These are phyloP conservation scores for Paracorniculantispora psalliotae DNA, from an alignment of 2,329 filamentous ascomycete genomes.

Conservation along the genomic window DNA sequence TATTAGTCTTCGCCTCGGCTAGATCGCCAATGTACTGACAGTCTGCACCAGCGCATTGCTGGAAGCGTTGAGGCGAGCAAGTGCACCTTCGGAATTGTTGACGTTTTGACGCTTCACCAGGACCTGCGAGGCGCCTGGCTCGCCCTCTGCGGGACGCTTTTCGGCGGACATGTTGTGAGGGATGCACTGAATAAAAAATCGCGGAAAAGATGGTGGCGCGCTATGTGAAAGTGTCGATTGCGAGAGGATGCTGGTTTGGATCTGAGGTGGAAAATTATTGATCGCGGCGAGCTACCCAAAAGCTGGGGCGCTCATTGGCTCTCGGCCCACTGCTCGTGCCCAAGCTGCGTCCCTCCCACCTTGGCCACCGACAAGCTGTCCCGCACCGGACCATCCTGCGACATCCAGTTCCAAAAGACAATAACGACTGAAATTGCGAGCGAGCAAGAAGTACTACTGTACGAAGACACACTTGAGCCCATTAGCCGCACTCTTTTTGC, in stretches of 20 bases:
- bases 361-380: slow-evolving; percentile 21
- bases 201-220: background rate
- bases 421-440: background rate
- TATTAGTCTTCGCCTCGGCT: slow-evolving; percentile 15
- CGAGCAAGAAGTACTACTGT: too few species aligned
- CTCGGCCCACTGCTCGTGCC: slow-evolving; percentile 34
- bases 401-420: background rate
- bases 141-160: slow-evolving; percentile 84
- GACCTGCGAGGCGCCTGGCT: slow-evolving; percentile 73
- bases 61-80: slow-evolving; percentile 48
- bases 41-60: slow-evolving; percentile 46
- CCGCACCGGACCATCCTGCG: background rate
- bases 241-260: background rate
- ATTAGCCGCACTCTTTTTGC: background rate
- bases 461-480: too few species aligned
- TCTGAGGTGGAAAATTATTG: slow-evolving; percentile 5
- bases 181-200: background rate
- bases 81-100: slow-evolving; percentile 40
- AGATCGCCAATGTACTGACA: slow-evolving; percentile 32
- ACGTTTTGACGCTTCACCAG: slow-evolving; percentile 86
- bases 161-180: slow-evolving; percentile 70
- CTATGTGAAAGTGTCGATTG: background rate
- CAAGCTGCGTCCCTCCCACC: slow-evolving; percentile 12
- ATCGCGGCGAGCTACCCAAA: slow-evolving; percentile 7
- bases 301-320: slow-evolving; percentile 21